Conservation (phyloP, 2,329 filamentous ascomycete genomes). For the Cadophora sp. region DNA sequence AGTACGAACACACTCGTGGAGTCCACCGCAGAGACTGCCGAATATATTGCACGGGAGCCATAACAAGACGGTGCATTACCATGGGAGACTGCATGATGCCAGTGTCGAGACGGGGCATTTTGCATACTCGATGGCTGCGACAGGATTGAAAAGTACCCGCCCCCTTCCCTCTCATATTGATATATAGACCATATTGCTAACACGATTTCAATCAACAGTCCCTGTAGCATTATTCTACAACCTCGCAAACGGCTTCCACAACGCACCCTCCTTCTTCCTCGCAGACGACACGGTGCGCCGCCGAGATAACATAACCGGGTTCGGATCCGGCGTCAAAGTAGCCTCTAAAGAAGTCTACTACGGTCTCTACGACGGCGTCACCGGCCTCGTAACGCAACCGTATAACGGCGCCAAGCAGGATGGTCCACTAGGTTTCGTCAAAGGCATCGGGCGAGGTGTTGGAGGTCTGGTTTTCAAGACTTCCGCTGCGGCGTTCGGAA, state of each 20-base stretch:
- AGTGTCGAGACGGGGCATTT: slow-evolving; percentile 35
- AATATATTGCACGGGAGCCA: slow-evolving; percentile 12
- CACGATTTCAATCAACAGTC: slow-evolving; percentile 6
- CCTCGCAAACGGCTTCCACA: slow-evolving; percentile 72
- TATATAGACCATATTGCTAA: background rate
- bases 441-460: slow-evolving; percentile 55
- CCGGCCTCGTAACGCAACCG: slow-evolving; percentile 66
- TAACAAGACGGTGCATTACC: slow-evolving; percentile 26
- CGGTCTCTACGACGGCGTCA: slow-evolving; percentile 68
- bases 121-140: slow-evolving; percentile 27
- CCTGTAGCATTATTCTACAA: slow-evolving; percentile 60
- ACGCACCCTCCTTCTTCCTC: slow-evolving; percentile 68
- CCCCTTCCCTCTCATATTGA: background rate
- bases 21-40: slow-evolving; percentile 3
- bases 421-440: slow-evolving; percentile 55
- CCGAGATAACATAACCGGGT: slow-evolving; percentile 63
- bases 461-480: slow-evolving; percentile 70
- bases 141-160: slow-evolving; percentile 28
- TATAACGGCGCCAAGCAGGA: slow-evolving; percentile 6
- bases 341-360: slow-evolving; percentile 66
- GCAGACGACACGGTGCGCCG: slow-evolving; percentile 70
- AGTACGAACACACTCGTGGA: slow-evolving; percentile 21
- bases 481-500: slow-evolving; percentile 47
- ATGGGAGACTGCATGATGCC: slow-evolving; percentile 32
- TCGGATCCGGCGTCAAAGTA: slow-evolving; percentile 66